Base-by-base conservation (phyloP, 108 stramenopile species). In the Aurantiochytrium sp. region DNA sequence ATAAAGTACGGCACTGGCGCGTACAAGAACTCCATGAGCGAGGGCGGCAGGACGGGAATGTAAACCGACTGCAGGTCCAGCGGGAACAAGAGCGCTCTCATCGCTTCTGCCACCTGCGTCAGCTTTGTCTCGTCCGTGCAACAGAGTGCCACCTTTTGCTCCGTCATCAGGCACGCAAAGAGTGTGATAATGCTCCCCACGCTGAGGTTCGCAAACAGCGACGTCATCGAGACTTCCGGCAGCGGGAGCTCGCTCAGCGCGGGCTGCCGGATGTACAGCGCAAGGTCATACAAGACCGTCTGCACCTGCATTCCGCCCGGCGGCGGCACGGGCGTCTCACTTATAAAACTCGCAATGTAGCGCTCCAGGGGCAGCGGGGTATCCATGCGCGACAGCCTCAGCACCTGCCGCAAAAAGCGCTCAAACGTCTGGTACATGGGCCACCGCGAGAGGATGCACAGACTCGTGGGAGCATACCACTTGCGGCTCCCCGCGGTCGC, bases 141-240 rank as follows among this genome's bases (percentile, higher is more conserved):
- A 24, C 73, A 81, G 6, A 81, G 17, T 81, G 73, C 73, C 6
- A 81, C 73, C 32, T 81, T 81, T 81, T 81, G 73, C 45, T 81
- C 73, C 19, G 42, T 41, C 73, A 81, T 30, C 19, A 81, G 30
- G 45, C 73, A 81, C 42, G 73, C 39, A 30, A 81, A 81, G 27
- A 81, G 12, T 2, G 73, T n/a, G 24, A 48, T 6, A 48, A 81
- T 24, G 1, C 8, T 81, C 6, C 39, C 39, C 45, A 48, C 39
- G 30, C 73, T 81, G 15, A 81, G 45, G 19, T 15, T 39, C 27
- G 21, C 45, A 17, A 81, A 41, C 6, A 81, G 73, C 45, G 12
- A 12, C 19, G 73, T 24, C 39, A 81, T 48, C 73, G 73, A 81
- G 30, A 81, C 39, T 12, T 81, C 45, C n/a, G 45, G 27, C 45